Percentiles rank a stretch among this genome's conserved stretches.
These are phyloP conservation scores for Podospora pseudopauciseta DNA, from an alignment of 495 filamentous ascomycete species.

Conservation along the genomic window DNA sequence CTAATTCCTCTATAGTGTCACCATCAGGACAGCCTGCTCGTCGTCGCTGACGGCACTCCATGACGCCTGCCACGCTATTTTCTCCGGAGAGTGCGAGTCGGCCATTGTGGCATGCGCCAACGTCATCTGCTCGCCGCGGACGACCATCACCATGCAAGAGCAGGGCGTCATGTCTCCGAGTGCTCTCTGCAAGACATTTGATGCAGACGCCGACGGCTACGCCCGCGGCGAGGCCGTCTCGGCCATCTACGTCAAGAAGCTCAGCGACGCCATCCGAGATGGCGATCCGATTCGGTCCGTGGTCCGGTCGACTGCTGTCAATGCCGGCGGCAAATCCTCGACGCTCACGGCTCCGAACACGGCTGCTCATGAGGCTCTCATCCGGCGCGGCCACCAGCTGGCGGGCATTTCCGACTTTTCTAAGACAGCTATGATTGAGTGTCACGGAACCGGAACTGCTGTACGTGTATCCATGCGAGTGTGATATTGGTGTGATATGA, in stretches of 20 bases:
- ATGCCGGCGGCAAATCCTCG: background rate
- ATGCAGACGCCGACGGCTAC: conserved; percentile 39
- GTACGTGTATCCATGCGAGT: background rate
- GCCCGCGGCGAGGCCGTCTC: conserved; percentile 36
- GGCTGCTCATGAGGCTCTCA: background rate
- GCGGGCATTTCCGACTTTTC: background rate
- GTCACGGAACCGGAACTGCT: background rate
- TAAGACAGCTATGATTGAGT: background rate
- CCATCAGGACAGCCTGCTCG: background rate
- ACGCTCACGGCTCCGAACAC: background rate
- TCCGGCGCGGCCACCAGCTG: background rate
- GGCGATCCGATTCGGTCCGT: conserved; percentile 52
- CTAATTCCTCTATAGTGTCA: background rate
- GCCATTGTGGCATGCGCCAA: conserved; percentile 45
- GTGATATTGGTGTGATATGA: too few species aligned
- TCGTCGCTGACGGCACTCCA: background rate
- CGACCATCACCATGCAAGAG: conserved; percentile 30
- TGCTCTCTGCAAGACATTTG: conserved; percentile 35
- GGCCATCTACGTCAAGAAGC: conserved; percentile 45
- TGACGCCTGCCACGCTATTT: conserved; percentile 18
- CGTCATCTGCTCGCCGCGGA: conserved; percentile 38
- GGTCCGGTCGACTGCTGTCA: conserved; percentile 32
- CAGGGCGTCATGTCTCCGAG: conserved; percentile 22
- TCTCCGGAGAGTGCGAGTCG: conserved; percentile 34
- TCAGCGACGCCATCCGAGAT: conserved; percentile 47